Base-by-base conservation (phyloP, 2,329 filamentous ascomycete genomes). In the Claviceps pusilla region DNA sequence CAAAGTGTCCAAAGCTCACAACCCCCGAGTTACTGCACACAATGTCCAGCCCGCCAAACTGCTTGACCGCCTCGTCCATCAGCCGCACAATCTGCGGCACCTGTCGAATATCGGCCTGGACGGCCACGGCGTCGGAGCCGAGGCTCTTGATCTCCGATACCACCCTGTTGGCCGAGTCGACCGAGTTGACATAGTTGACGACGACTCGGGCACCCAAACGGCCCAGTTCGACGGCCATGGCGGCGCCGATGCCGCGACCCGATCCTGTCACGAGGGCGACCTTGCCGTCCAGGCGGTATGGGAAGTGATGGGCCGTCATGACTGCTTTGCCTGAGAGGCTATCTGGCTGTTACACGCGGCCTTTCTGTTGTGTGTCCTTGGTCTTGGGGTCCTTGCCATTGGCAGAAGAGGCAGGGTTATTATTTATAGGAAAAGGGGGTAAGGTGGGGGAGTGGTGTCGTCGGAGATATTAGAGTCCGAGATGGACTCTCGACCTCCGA, bases 21-120 rank as follows among this genome's bases (percentile, higher is more conserved):
- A 48, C 46, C 50, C 83, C 83, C 48, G 78, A 80, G 75, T 86
- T 86, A 64, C 79, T 84, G 74, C 79, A 80, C 63, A 83, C 83
- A 61, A 87, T 83, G 70, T 86, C 74, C 63, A 87, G 74, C 67
- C 79, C 76, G 67, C 83, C 83, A 64, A 82, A 87, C 66, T 78
- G 73, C 60, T 72, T 70, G 58, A 82, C 73, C 53, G 82, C 82
- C 64, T 83, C 68, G 55, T 78, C 74, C 72, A 87, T 85, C 60
- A 87, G 71, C 56, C 69, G 68, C 54, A 76, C 73, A 59, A 82
- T 87, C 68, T 87, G 73, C 56, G 75, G 67, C 48, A 84, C 77
- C 57, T 84, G 73, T 59, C 78, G 75, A 55, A 87, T 77, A 70
- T 88, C 83, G 61, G 84, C 84, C 71, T 82, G 77, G 70, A 86